Evolutionary conservation across 148 eudicot genomes (phyloP), one percentile per base, ranked within the genome.

Genomic region (Diospyros lotus): DNA sequence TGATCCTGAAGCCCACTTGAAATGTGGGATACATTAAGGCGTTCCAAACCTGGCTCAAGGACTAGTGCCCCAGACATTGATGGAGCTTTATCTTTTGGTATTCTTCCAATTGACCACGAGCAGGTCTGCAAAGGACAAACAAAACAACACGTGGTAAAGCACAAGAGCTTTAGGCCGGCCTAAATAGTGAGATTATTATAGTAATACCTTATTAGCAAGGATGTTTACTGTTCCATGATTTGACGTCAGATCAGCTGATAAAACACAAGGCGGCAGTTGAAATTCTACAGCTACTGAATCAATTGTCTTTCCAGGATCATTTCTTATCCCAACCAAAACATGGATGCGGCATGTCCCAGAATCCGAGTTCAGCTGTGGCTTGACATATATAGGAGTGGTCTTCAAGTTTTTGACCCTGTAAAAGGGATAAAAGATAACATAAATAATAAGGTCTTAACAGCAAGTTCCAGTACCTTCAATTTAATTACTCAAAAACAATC

Each of bases 21-120:
- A 94, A 94, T 53, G 92, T 90, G 17, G 98, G 98, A 90, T 9
- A 94, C 96, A 64, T 84, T 76, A 59, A 94, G 96, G 61, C 78
- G 87, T 72, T 92, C 90, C 64, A 87, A 46, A n/a, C 98, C 96
- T 17, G 89, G 74, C 82, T 87, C 90, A 52, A 94, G 87, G 82
- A 78, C 75, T 67, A 94, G 74, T 43, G 94, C 82, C 64, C 98
- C 94, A 4, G 96, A 84, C 96, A 92, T 83, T 38, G 84, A 85
- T 67, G 98, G 98, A 73, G 97, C 79, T 85, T 94, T 94, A 71
- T 94, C 98, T 80, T 90, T 89, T 9, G 97, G 98, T 55, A 94
- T 89, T 69, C 79, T 67, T 54, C 90, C 98, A 66, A 93, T 86
- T 18, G 84, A 85, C 97, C 97, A 94, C 15, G 88, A 86, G 78